phyloP scores from a whole-genome alignment of 495 filamentous ascomycete species.

The Parmelia sp. region DNA sequence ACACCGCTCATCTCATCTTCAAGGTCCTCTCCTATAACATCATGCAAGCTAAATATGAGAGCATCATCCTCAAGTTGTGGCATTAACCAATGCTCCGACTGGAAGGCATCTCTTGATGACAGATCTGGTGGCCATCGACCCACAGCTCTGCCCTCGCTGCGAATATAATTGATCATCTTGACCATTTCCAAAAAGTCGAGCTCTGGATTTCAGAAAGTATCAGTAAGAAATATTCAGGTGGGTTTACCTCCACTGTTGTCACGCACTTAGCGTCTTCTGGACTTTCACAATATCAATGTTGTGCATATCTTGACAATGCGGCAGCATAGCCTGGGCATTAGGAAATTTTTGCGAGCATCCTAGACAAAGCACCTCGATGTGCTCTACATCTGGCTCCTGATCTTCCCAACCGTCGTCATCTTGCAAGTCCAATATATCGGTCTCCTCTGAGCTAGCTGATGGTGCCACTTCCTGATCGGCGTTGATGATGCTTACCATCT shows the following conservation, averaged over 20 bases:
- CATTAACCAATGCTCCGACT: slow-evolving; percentile 70
- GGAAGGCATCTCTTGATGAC: slow-evolving; percentile 52
- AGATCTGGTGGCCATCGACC: slow-evolving; percentile 45
- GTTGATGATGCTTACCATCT: slow-evolving; percentile 12
- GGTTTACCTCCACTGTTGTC: not conserved
- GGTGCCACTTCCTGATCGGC: slow-evolving; percentile 10
- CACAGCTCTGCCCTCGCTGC: slow-evolving; percentile 47
- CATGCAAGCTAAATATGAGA: slow-evolving; percentile 75
- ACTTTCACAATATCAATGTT: slow-evolving; percentile 66
- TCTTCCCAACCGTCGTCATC: slow-evolving; percentile 77
- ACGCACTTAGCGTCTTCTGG: slow-evolving; percentile 56
- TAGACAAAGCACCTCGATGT: slow-evolving; percentile 60
- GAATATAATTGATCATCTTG: slow-evolving; percentile 80
- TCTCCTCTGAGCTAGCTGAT: slow-evolving; percentile 45
- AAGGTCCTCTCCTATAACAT: slow-evolving; percentile 46
- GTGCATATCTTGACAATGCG: slow-evolving; percentile 64
- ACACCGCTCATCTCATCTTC: slow-evolving; percentile 7
- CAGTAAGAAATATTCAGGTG: not conserved
- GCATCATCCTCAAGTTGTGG: slow-evolving; percentile 89
- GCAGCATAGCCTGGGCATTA: slow-evolving; percentile 59
- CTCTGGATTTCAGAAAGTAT: slow-evolving; percentile 33
- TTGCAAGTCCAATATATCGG: slow-evolving; percentile 36
- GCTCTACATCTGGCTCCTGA: slow-evolving; percentile 62
- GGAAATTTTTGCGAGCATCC: slow-evolving; percentile 62
- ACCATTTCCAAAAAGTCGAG: slow-evolving; percentile 79